phyloP scores from a whole-genome alignment of 1,139 yeast species.

The Geotrichum siamense region DNA sequence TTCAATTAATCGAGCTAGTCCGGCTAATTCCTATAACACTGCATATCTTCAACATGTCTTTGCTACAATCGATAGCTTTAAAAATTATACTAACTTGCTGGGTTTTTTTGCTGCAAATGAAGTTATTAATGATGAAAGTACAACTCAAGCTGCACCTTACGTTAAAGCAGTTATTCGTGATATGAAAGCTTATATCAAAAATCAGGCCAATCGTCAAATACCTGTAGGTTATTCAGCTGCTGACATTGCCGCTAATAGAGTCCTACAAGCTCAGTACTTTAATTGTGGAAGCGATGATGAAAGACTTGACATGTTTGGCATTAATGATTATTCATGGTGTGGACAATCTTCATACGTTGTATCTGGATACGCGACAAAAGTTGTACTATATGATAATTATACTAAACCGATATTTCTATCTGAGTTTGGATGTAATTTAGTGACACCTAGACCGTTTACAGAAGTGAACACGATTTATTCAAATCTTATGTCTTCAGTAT shows the following conservation, averaged over 20 bases:
- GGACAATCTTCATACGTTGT: constrained; percentile 71
- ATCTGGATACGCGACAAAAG: constrained; percentile 75
- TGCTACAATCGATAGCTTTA: constrained; percentile 72
- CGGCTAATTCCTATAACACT: constrained; percentile 48
- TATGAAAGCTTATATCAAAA: constrained; percentile 63
- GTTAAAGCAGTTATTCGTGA: constrained; percentile 81
- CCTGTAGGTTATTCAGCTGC: constrained; percentile 98
- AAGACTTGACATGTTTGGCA: constrained; percentile 90
- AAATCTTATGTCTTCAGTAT: constrained; percentile 63
- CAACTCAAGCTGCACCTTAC: constrained; percentile 67
- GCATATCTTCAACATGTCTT: constrained; percentile 42
- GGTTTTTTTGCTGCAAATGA: constrained; percentile 97
- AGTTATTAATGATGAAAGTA: constrained; percentile 67
- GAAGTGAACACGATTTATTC: constrained; percentile 51
- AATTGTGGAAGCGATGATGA: constrained; percentile 62
- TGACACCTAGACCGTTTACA: constrained; percentile 62
- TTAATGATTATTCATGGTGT: constrained; percentile 97
- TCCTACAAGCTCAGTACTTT: constrained; percentile 62
- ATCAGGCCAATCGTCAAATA: constrained; percentile 55
- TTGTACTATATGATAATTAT: constrained; percentile 55
- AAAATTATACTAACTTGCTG: constrained; percentile 73
- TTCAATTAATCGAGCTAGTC: constrained; percentile 80
- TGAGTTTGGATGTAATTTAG: constrained; percentile 85
- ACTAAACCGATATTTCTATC: constrained; percentile 82
- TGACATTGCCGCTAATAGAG: constrained; percentile 56